Evolutionary conservation across 2,329 filamentous ascomycete genomes (phyloP), one percentile per base, ranked within the genome.

Genomic region (Rhinocladiella similis): DNA sequence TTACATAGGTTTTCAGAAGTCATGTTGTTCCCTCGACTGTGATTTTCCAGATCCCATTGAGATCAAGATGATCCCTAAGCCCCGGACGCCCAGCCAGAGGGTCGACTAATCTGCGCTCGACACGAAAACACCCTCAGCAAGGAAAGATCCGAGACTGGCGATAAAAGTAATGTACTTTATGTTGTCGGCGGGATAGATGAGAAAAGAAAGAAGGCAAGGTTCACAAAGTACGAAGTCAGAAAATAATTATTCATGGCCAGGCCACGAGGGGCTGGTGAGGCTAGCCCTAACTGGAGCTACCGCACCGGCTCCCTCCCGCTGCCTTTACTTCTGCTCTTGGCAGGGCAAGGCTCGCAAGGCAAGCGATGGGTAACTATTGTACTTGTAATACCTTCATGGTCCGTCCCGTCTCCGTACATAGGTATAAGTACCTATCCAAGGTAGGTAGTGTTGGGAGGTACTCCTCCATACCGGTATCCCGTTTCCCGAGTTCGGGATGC

Each of bases 31-130:
- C 64, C 63, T 63, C 64, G 59, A 64, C 63, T 66, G 63, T 65
- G 63, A 65, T 66, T 66, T 64, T 63, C 63, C 61, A 62, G 56
- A 61, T 56, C 61, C 56, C 62, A 63, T 62, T 60, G 67, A 68
- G 67, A 59, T 63, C 62, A 65, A 49, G 64, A 68, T 63, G 64
- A 65, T 49, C 57, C 59, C 63, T 64, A 57, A 64, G 53, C 27
- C 50, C 58, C 65, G 57, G 61, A 64, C 51, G 65, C 65, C 64
- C 60, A 65, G 65, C 58, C 64, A 65, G 65, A 66, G 66, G 63
- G 57, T 29, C 19, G 22, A 45, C 54, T 41, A 59, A 56, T 61
- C 61, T 63, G 56, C 56, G 61, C 58, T 49, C 53, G 63, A 60
- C 61, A 50, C 57, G 59, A 65, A 65, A 61, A 60, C 63, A 62